phyloP scores from a whole-genome alignment of 1,284 basidiomycete species.

The Trametes versicolor region DNA sequence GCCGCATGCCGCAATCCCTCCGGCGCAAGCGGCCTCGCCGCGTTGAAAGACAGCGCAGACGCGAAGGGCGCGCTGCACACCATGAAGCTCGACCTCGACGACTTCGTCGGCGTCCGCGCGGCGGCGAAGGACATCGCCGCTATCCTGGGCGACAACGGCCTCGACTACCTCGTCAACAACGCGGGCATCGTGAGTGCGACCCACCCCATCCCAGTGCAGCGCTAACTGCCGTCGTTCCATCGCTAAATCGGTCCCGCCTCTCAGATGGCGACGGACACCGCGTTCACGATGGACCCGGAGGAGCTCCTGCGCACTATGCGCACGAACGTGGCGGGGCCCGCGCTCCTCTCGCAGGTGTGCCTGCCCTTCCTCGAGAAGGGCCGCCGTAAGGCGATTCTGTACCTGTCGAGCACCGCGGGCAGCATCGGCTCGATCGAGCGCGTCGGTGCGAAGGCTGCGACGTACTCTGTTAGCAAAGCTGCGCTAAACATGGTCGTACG shows the following conservation, averaged over 20 bases:
- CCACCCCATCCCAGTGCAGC: neutral
- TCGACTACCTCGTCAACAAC: slow-evolving; percentile 53
- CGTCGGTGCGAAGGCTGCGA: slow-evolving; percentile 20
- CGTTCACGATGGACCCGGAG: slow-evolving; percentile 38
- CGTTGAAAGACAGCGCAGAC: slow-evolving; percentile 33
- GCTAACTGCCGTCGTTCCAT: neutral
- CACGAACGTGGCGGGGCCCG: slow-evolving; percentile 48
- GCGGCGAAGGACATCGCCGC: neutral
- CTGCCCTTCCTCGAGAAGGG: slow-evolving; percentile 45
- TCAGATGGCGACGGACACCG: slow-evolving; percentile 34
- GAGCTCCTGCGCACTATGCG: slow-evolving; percentile 35
- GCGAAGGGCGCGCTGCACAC: slow-evolving; percentile 41
- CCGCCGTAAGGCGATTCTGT: slow-evolving; percentile 46
- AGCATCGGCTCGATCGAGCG: slow-evolving; percentile 39
- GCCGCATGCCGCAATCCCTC: slow-evolving; percentile 47
- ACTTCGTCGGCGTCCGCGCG: slow-evolving; percentile 24
- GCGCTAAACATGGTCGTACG: slow-evolving; percentile 45
- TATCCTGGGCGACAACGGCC: slow-evolving; percentile 33
- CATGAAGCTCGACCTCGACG: slow-evolving; percentile 42
- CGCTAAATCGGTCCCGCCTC: neutral
- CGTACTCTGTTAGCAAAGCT: slow-evolving; percentile 43
- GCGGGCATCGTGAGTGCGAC: slow-evolving; percentile 45
- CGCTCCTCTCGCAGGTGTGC: slow-evolving; percentile 43
- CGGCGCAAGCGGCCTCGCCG: slow-evolving; percentile 28
- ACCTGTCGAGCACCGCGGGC: slow-evolving; percentile 45